Conservation (phyloP, 2,329 filamentous ascomycete genomes). For the Ophiostoma sp. region DNA sequence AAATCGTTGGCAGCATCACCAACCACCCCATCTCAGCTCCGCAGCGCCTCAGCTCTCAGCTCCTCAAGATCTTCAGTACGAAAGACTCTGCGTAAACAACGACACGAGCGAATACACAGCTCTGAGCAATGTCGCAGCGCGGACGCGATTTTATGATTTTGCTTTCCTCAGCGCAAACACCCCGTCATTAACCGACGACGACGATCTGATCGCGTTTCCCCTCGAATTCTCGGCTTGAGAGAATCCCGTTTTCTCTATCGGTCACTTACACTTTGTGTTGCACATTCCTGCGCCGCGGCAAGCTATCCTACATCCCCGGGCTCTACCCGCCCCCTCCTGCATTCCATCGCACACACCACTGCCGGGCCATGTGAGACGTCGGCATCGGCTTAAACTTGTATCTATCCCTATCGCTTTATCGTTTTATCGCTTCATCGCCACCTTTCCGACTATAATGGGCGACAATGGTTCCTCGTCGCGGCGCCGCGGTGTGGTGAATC, state of each 20-base stretch:
- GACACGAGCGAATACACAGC: background rate
- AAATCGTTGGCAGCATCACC: conserved; percentile 10
- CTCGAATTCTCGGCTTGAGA: background rate
- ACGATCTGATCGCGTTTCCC: background rate
- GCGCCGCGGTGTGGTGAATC: conserved; percentile 62
- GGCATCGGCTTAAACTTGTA: background rate
- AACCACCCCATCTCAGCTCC: conserved; percentile 6
- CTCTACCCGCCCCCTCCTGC: background rate
- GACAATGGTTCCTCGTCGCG: conserved; percentile 52
- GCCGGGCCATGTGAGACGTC: conserved; percentile 9
- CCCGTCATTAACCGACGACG: background rate
- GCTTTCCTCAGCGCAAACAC: background rate
- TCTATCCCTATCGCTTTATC: background rate
- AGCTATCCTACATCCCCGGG: background rate
- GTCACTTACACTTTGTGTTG: background rate
- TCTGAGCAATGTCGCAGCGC: conserved; percentile 10
- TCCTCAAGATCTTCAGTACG: background rate
- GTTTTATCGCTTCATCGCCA: background rate
- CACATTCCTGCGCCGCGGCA: conserved; percentile 1
- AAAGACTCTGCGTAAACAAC: background rate
- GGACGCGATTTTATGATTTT: background rate
- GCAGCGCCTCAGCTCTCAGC: background rate
- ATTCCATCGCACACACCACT: conserved; percentile 4
- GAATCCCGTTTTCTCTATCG: background rate
- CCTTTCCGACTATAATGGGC: conserved; percentile 21